Evolutionary conservation across 208 protist species (phyloP), one percentile per base, ranked within the genome.

Genomic region (Tetramitus jugosus): DNA sequence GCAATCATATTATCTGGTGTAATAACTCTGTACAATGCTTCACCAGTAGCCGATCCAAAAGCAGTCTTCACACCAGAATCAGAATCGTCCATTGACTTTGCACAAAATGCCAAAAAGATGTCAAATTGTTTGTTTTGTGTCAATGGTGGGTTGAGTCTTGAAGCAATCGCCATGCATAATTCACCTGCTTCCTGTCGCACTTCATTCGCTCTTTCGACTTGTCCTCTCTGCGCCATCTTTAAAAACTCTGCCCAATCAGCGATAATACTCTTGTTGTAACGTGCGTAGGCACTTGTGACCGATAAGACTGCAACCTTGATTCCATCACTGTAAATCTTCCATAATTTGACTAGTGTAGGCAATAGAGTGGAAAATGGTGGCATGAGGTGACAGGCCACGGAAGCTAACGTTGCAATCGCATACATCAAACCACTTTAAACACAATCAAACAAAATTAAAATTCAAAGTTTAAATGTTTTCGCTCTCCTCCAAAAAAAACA

Each of bases 81-180:
- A 2, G 65, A 0, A 13, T 71, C 65, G 4, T 71, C 65, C 65
- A 71, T 71, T 35, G 23, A 14, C 17, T 49, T 42, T 7, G 35
- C 26, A 71, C 39, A 71, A 29, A 71, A 13, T 31, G 26, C 49
- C 2, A 71, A 37, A 49, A 40, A 49, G 33, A 40, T n/a, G 7
- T 71, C 65, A 31, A 71, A 71, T 0, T 49, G 7, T 71, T 71
- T 71, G 49, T 56, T 56, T 56, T 56, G 49, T 10, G 49, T 26
- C 10, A 56, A 20, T 10, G 10, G 10, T 56, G 49, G 49, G 10
- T 56, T 56, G 14, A 56, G 49, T 56, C 20, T 56, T 10, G 49
- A 26, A 26, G 14, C 49, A 56, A 56, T 56, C 20, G 49, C 49
- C 14, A 56, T 26, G 14, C 10, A 56, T 20, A 56, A 56, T 10